These are phyloP conservation scores for Lantana camara DNA, from an alignment of 257 asterid species.

Conservation along the genomic window DNA sequence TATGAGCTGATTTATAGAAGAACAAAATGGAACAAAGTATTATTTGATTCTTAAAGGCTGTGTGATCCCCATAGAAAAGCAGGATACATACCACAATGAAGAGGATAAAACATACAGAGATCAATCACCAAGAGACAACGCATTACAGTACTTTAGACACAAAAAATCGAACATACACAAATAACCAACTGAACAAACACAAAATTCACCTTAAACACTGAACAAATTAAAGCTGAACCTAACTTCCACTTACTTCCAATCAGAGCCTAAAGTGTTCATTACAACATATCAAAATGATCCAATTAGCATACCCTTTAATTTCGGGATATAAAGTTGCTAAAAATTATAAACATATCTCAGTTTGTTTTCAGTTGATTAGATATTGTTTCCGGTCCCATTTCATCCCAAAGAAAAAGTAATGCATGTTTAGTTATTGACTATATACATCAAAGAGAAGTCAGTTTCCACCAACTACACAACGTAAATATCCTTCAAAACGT, in stretches of 20 bases:
- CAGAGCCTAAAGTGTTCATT: not conserved
- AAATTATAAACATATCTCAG: not conserved
- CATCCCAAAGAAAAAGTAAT: not conserved
- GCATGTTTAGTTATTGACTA: not conserved
- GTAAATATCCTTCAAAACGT: not conserved
- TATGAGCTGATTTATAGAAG: slow-evolving; percentile 4
- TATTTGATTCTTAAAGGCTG: slow-evolving; percentile 12
- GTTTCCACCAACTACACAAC: slow-evolving; percentile 19
- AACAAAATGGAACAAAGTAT: not conserved
- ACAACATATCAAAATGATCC: slow-evolving; percentile 5
- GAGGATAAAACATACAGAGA: not conserved
- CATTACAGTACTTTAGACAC: too few relatives aligned
- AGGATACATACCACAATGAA: not conserved
- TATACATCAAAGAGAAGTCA: not conserved
- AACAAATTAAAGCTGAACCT: slow-evolving; percentile 12
- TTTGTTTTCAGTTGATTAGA: not conserved
- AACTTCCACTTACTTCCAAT: slow-evolving; percentile 6
- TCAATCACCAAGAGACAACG: slow-evolving; percentile 11
- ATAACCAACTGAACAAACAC: not conserved
- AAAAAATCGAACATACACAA: slow-evolving; percentile 15
- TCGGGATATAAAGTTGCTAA: not conserved
- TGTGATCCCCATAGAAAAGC: not conserved
- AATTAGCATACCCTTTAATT: not conserved
- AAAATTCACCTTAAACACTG: not conserved
- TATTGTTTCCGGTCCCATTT: not conserved